phyloP scores from a whole-genome alignment of 768 basidiomycete species.

The Agrocybe praecox region DNA sequence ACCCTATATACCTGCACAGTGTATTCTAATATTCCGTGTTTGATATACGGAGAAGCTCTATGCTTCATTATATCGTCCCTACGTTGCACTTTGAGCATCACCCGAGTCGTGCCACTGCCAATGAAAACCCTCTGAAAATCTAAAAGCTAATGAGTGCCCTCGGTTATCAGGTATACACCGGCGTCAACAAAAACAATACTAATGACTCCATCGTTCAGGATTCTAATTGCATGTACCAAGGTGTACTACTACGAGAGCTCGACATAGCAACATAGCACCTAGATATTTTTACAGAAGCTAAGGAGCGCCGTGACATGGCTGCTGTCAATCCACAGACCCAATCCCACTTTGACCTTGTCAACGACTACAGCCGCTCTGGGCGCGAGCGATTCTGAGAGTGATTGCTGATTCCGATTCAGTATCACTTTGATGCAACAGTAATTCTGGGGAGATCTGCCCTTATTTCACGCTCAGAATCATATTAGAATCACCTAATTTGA shows the following conservation, averaged over 20 bases:
- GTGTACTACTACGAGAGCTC: not conserved
- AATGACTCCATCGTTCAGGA: not conserved
- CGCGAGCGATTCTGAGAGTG: too few relatives aligned
- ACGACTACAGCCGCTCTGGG: constrained; percentile 13
- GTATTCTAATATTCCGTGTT: not conserved
- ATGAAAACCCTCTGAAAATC: not conserved
- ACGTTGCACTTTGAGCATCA: not conserved
- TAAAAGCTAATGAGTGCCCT: not conserved
- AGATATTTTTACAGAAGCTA: not conserved
- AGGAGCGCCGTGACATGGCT: not conserved
- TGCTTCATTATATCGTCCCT: not conserved
- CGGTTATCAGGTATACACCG: not conserved
- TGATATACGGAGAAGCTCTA: constrained; percentile 4
- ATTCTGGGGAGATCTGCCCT: too few relatives aligned
- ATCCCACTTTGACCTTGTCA: constrained; percentile 12
- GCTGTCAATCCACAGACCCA: constrained; percentile 14
- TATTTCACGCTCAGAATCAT: too few relatives aligned
- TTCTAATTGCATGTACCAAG: not conserved
- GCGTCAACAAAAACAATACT: not conserved
- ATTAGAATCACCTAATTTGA: too few relatives aligned
- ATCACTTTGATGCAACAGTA: too few relatives aligned
- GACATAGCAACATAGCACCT: too few relatives aligned
- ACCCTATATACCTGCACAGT: not conserved
- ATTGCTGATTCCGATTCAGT: too few relatives aligned
- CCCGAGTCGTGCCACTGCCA: not conserved